Base-by-base conservation (phyloP, 768 basidiomycete genomes). In the Phaeolepiota aurea region DNA sequence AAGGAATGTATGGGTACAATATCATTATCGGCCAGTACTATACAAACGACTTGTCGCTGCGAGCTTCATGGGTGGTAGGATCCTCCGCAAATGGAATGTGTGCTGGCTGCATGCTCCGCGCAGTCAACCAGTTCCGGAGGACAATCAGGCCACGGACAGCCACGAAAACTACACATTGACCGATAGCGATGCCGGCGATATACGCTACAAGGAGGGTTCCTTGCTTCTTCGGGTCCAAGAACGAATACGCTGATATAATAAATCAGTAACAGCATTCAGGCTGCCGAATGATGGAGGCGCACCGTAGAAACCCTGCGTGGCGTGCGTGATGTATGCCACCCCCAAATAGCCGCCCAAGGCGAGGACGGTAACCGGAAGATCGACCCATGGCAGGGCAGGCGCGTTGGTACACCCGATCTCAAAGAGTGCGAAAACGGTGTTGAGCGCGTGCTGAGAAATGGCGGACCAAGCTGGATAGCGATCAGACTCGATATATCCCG, bases 221-320 rank as follows among this genome's bases (percentile, higher is more conserved):
- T 38, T 71, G 51, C n/a, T 54, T 57, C 4, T 49, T 16, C 0
- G 82, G 81, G 47, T 84, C 58, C 9, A 86, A 71, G 63, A 85
- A 85, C 3, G 54, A 42, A 50, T 83, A 85, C 0, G 75, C 82
- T 82, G 39, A 11, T 15, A 13, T 20, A 4, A 28, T 15, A 38
- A 18, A 12, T 14, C 9, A 32, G 5, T n/a, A 42, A 10, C 18
- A 22, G 7, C 35, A 20, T 14, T 3, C 28, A 31, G 41, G 30
- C 19, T 21, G 25, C 33, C 10, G 32, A 35, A 19, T 25, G 21
- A 34, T 35, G 32, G 28, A 30, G 12, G 66, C 78, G 38, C 49
- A 84, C 82, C 55, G 54, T 85, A 85, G 48, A 80, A 68, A 0
- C 72, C 72, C 52, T 81, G 77, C 0, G 72, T 71, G 1, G 59